phyloP scores from a whole-genome alignment of 23 red algal species.

The Agarophyton chilense region DNA sequence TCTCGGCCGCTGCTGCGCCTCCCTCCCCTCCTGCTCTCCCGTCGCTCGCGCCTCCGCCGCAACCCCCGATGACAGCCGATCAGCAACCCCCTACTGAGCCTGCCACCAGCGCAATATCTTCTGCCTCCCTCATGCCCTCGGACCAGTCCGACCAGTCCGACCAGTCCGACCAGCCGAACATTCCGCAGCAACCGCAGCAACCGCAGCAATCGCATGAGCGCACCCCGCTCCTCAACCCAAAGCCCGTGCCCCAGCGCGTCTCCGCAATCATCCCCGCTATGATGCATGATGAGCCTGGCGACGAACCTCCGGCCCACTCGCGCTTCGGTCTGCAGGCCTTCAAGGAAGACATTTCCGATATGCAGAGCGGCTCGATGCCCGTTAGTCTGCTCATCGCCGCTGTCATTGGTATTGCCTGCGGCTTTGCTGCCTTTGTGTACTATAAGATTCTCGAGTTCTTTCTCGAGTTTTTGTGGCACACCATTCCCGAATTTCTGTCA shows the following conservation, averaged over 20 bases:
- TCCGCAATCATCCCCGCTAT: not conserved
- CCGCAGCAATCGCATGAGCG: not conserved
- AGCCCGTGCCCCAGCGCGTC: not conserved
- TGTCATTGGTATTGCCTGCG: slow-evolving; percentile 78
- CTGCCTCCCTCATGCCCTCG: not conserved
- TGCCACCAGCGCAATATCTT: not conserved
- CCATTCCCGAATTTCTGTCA: slow-evolving; percentile 45
- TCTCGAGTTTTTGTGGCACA: slow-evolving; percentile 78
- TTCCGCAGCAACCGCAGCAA: no score
- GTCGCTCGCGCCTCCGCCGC: not conserved
- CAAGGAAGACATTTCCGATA: slow-evolving; percentile 61
- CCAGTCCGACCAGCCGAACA: no score
- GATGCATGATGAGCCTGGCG: not conserved
- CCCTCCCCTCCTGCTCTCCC: not conserved
- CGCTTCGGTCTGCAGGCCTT: slow-evolving; percentile 65
- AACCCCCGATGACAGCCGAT: not conserved
- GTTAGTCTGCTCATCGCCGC: slow-evolving; percentile 68
- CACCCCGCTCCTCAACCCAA: not conserved
- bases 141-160: no score
- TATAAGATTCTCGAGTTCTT: slow-evolving; percentile 83
- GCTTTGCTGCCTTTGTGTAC: slow-evolving; percentile 81
- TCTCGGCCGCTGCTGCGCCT: not conserved
- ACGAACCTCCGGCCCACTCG: slow-evolving; percentile 1
- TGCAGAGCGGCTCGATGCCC: slow-evolving; percentile 69
- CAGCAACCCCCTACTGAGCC: not conserved